Evolutionary conservation across 768 basidiomycete genomes (phyloP), one percentile per base, ranked within the genome.

Genomic region (Serendipita vermifera): DNA sequence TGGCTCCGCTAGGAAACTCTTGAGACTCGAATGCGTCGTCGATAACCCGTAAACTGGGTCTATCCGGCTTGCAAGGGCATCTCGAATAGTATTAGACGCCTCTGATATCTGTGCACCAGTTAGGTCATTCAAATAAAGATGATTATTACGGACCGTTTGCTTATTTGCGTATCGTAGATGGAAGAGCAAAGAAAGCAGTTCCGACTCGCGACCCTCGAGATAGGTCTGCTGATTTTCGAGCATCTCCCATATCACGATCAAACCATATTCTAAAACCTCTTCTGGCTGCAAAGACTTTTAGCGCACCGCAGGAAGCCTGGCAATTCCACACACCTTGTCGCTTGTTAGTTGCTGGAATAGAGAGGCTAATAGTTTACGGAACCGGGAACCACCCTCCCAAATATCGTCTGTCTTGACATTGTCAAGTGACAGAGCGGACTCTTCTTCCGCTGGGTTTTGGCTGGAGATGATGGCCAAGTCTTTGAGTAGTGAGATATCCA

Each of bases 1-100:
- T 15, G 78, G 68, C 57, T 81, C 75, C 2, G 73, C 69, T 22
- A 79, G 72, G 69, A 90, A 91, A 9, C 76, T 66, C 27, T 79
- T 79, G 38, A 90, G 64, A 63, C 77, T 79, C 29, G 81, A 82
- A 59, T 89, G 86, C 72, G 89, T 77, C 3, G 85, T 89, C 13
- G 85, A 87, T 61, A 91, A 68, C 5, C 88, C 88, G 62, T 87
- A 89, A 20, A 91, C 85, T 17, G 89, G 84, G 59, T 87, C 89
- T 61, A 85, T 78, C 60, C 78, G 81, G 7, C 74, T 70, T 22
- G 84, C 78, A 33, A 91, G 72, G 15, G 76, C 75, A 66, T 91
- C 87, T 38, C 88, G 83, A 59, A 91, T 82, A 1, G 81, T 79
- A 62, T 79, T 87, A 11, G 87, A 88, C 3, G 85, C 88, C 65